Percentiles rank a stretch among this genome's conserved stretches.
These are phyloP conservation scores for Quercus lobata DNA, from an alignment of 331 rosid species.

Conservation along the genomic window DNA sequence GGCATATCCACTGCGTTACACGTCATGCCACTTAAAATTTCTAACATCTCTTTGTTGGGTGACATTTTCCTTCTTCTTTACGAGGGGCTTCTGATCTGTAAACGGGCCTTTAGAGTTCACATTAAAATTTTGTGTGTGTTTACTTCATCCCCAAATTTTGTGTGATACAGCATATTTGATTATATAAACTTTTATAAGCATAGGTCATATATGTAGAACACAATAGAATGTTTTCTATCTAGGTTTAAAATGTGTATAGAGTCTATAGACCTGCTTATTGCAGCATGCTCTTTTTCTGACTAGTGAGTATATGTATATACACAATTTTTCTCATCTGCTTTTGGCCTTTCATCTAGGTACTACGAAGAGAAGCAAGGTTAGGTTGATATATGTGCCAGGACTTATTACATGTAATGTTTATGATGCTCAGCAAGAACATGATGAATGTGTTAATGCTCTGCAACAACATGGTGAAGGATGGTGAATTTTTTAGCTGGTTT, in stretches of 20 bases:
- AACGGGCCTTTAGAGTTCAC: background rate
- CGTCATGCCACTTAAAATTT: background rate
- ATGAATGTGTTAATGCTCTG: background rate
- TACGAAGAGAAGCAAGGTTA: slow-evolving; percentile 89
- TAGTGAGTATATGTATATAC: background rate
- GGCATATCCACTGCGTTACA: background rate
- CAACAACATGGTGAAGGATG: background rate
- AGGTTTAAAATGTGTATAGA: background rate
- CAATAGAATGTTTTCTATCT: background rate
- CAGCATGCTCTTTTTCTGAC: background rate
- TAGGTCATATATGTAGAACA: background rate
- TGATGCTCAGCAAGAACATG: slow-evolving; percentile 24
- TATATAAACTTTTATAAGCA: background rate
- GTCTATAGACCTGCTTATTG: background rate
- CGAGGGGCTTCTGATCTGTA: background rate
- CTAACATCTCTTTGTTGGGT: background rate
- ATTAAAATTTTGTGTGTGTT: background rate
- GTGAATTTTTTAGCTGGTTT: slow-evolving; percentile 1
- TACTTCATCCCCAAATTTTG: background rate
- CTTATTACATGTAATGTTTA: slow-evolving; percentile 21
- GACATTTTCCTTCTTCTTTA: background rate
- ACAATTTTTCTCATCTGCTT: background rate
- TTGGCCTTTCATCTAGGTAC: slow-evolving; percentile 49
- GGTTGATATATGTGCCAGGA: slow-evolving; percentile 44
- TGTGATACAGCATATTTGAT: background rate